Evolutionary conservation across 352 stramenopile species (phyloP).

Genomic region (Phytophthora cryptogea): DNA sequence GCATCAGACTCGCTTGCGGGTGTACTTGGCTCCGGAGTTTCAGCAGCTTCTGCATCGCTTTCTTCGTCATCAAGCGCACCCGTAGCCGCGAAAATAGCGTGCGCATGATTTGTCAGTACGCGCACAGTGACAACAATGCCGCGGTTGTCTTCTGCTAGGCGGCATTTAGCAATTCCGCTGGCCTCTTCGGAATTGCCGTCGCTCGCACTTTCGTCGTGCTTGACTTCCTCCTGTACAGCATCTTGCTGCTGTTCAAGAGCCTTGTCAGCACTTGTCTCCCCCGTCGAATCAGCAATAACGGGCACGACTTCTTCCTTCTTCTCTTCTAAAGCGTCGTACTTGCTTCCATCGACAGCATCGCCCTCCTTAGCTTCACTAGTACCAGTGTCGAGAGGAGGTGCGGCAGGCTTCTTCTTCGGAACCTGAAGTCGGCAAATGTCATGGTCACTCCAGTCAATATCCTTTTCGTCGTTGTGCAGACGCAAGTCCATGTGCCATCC

Average conservation of each 20-base stretch:
- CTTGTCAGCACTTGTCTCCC: constrained; percentile 12
- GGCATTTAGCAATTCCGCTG: constrained; percentile 24
- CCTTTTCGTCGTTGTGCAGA: constrained; percentile 60
- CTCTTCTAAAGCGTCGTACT: constrained; percentile 1
- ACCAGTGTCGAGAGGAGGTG: constrained; percentile 12
- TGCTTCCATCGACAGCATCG: constrained; percentile 1
- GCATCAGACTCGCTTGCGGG: not conserved
- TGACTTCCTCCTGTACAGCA: constrained; percentile 4
- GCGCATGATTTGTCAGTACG: constrained; percentile 30
- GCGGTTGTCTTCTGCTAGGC: constrained; percentile 35
- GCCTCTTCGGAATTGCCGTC: constrained; percentile 19
- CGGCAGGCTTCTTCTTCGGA: constrained; percentile 39
- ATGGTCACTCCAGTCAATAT: constrained; percentile 60
- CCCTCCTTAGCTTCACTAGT: constrained; percentile 17
- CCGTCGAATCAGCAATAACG: constrained; percentile 2
- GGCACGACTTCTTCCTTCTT: constrained; percentile 3
- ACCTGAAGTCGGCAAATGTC: constrained; percentile 53
- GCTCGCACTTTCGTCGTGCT: constrained; percentile 12
- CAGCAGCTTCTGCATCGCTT: constrained; percentile 1
- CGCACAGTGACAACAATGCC: constrained; percentile 41
- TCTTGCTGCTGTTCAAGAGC: constrained; percentile 16
- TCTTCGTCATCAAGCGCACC: constrained; percentile 18
- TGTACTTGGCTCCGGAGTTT: constrained; percentile 12
- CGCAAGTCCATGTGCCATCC: constrained; percentile 54
- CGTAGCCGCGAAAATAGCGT: constrained; percentile 18